These are phyloP conservation scores for Camellia lanceoleosa DNA, from an alignment of 148 eudicot genomes.

Conservation along the genomic window DNA sequence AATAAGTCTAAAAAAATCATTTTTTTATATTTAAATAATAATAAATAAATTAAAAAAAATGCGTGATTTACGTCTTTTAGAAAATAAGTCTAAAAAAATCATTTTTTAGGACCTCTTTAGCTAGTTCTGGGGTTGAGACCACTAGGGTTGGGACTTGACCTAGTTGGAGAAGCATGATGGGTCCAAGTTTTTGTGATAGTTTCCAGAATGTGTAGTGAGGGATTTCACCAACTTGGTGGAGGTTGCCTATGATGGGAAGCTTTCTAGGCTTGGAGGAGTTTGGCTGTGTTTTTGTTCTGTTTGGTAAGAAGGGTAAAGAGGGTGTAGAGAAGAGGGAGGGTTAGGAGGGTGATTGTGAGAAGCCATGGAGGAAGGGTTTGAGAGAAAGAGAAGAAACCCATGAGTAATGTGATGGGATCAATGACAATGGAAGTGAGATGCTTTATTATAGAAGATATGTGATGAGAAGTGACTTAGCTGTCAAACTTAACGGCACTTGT, in stretches of 20 bases:
- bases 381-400: background rate
- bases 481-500: background rate
- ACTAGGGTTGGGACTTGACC: conserved; percentile 8
- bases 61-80: background rate
- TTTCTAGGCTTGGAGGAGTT: conserved; percentile 3
- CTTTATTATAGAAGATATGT: background rate
- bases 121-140: background rate
- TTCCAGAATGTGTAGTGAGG: conserved; percentile 9
- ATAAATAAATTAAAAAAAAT: no score
- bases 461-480: background rate
- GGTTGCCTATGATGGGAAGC: conserved; percentile 10
- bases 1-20: no score
- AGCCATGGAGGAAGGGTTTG: background rate
- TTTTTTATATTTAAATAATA: background rate
- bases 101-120: background rate
- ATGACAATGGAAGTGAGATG: background rate
- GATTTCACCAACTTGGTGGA: conserved; percentile 3
- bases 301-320: background rate
- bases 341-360: background rate
- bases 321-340: background rate
- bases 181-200: conserved; percentile 9
- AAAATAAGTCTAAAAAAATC: no score
- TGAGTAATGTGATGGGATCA: background rate
- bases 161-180: conserved; percentile 7
- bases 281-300: background rate